Conservation (phyloP, 176 grass and related monocot genomes). For the Avena atlantica region DNA sequence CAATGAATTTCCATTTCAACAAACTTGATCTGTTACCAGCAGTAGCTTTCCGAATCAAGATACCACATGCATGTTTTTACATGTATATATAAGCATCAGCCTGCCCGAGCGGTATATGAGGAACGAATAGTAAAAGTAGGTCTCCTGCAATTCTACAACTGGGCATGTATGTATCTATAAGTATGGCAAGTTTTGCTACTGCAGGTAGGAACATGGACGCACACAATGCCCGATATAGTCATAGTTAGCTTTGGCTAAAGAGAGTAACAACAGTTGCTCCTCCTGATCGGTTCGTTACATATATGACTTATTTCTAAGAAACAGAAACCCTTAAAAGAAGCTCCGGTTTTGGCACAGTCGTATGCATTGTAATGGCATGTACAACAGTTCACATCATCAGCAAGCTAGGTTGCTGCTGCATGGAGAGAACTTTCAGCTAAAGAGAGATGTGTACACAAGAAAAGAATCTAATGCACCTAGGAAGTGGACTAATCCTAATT, state of each 20-base stretch:
- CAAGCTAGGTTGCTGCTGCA: constrained; percentile 1
- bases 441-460: constrained; percentile 17
- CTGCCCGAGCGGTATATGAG: not conserved
- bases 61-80: not conserved
- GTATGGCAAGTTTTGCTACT: constrained; percentile 27
- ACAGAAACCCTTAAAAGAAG: constrained; percentile 54
- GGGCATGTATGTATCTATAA: not conserved
- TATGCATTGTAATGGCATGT: constrained; percentile 42
- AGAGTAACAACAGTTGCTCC: constrained; percentile 43
- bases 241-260: constrained; percentile 50
- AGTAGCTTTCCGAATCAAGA: constrained; percentile 20
- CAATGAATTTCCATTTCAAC: constrained; percentile 28
- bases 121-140: constrained; percentile 41
- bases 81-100: not conserved
- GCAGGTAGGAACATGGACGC: constrained; percentile 16
- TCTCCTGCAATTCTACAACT: constrained; percentile 20
- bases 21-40: constrained; percentile 7
- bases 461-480: constrained; percentile 40
- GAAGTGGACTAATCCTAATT: not conserved
- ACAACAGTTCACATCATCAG: constrained; percentile 5
- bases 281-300: constrained; percentile 49
- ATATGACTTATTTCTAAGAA: constrained; percentile 51
- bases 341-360: constrained; percentile 44
- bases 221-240: constrained; percentile 13
- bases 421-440: not conserved